phyloP scores from a whole-genome alignment of 768 basidiomycete species.

The Naematelia aurantialba region DNA sequence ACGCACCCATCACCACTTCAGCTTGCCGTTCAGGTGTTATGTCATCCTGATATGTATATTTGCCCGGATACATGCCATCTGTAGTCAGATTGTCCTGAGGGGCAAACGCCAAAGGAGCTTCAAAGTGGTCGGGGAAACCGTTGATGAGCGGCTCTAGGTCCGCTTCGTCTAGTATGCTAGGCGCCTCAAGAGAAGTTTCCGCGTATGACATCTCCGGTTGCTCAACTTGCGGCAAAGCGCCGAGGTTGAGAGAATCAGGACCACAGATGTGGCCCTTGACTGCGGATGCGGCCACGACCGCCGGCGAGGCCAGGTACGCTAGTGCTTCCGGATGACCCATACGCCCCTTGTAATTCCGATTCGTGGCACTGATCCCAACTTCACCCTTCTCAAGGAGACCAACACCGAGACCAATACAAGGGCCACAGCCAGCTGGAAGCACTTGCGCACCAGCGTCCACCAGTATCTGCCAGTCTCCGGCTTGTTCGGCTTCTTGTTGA shows the following conservation, averaged over 20 bases:
- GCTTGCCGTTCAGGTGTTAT: conserved; percentile 93
- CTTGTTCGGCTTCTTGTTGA: conserved; percentile 78
- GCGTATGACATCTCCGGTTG: conserved; percentile 42
- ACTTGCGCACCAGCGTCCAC: conserved; percentile 85
- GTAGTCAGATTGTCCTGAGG: conserved; percentile 98
- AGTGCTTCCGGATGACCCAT: conserved; percentile 95
- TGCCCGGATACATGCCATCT: conserved; percentile 97
- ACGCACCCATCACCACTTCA: conserved; percentile 77
- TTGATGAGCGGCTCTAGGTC: conserved; percentile 69
- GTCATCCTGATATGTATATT: conserved; percentile 98
- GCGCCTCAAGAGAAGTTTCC: conserved; percentile 38
- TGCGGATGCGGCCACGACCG: conserved; percentile 94
- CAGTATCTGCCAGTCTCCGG: conserved; percentile 84
- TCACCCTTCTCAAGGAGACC: conserved; percentile 92
- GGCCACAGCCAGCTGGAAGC: conserved; percentile 92
- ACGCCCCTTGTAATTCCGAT: conserved; percentile 97
- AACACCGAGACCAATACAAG: conserved; percentile 92
- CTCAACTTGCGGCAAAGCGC: conserved; percentile 54
- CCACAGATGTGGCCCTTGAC: conserved; percentile 84
- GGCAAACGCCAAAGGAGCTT: conserved; percentile 80
- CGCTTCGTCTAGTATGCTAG: conserved; percentile 55
- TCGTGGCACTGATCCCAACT: conserved; percentile 94
- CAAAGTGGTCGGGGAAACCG: conserved; percentile 77
- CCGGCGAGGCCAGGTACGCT: conserved; percentile 93
- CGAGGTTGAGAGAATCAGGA: conserved; percentile 65